Evolutionary conservation across 768 basidiomycete genomes (phyloP), one percentile per base, ranked within the genome.

Genomic region (Paxillus rubicundulus): DNA sequence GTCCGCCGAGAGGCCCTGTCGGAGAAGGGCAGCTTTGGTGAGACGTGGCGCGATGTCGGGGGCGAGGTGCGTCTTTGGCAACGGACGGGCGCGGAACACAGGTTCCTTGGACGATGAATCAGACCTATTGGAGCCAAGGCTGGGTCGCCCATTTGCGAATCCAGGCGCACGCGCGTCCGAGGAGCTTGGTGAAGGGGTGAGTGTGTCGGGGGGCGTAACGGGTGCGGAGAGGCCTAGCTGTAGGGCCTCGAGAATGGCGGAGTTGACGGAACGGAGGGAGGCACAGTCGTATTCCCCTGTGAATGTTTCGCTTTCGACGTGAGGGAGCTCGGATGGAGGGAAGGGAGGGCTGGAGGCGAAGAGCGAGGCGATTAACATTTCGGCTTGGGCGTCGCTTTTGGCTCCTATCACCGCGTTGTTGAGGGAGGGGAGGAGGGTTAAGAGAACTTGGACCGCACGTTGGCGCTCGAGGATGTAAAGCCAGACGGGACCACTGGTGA

Each of bases 401-500:
- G 89, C 85, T 39, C 86, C 89, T 77, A 92, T 87, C 48, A 93
- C 62, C 0, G 76, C 87, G 64, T 84, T 73, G 46, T 57, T 45
- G 37, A 70, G 54, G 21, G 68, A 65, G 50, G 88, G 87, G 79
- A 92, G 88, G 61, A 92, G 81, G 1, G 85, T 82, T 42, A 81
- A 75, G 78, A 86, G 86, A 47, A 90, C 87, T 68, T 90, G 84
- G 44, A 93, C 85, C 6, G 91, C 87, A 36, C 86, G 82, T 47
- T 86, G 77, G 34, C 90, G 82, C 65, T 92, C 91, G 55, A 93
- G 85, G 36, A 93, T 86, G 68, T 92, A 93, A 18, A 93, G 89
- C 87, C 91, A 92, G n/a, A 91, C 87, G 17, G 90, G 86, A 52
- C 88, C 89, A 56, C 89, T 92, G 6, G 24, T 24, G 55, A 48